Percentiles rank a stretch among this genome's conserved stretches.
phyloP scores from a whole-genome alignment of 805 yeast species.

The Hanseniaspora mollemarum region DNA sequence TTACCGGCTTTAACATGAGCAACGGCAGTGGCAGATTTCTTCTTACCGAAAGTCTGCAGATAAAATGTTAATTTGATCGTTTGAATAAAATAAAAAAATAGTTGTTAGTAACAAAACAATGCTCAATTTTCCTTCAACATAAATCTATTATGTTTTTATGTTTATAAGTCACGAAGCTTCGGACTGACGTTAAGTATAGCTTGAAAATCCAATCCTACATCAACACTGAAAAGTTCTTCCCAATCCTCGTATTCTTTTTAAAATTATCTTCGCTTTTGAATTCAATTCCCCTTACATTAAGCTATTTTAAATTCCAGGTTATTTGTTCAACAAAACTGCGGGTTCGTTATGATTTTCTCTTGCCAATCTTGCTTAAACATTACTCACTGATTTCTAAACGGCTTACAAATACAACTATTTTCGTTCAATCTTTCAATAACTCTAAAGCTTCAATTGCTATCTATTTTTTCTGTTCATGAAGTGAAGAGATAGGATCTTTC shows the following conservation, averaged over 20 bases:
- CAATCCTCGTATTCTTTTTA: neutral
- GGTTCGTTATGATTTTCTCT: neutral
- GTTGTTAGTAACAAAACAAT: constrained; percentile 9
- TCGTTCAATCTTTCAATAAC: neutral
- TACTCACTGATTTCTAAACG: neutral
- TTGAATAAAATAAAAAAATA: neutral
- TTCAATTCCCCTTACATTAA: too few species aligned
- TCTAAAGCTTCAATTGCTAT: too few species aligned
- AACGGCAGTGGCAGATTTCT: constrained; percentile 99
- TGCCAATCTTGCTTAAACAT: neutral
- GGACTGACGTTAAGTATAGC: neutral
- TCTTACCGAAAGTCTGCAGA: constrained; percentile 93
- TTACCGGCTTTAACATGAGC: constrained; percentile 99
- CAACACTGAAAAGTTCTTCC: too few species aligned
- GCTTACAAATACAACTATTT: neutral
- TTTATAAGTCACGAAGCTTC: too few species aligned
- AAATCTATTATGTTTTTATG: too few species aligned
- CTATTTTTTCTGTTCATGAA: neutral
- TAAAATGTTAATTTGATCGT: constrained; percentile 6
- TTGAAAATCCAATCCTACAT: too few species aligned
- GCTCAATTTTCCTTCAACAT: too few species aligned
- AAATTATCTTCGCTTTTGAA: too few species aligned
- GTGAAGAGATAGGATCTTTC: too few species aligned
- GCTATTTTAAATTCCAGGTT: neutral
- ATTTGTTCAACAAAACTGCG: neutral